A percentile compares a stretch with the other conserved stretches of the same genome.
Evolutionary conservation across 352 stramenopile genomes (phyloP).

Genomic region (Globisporangium irregulare): DNA sequence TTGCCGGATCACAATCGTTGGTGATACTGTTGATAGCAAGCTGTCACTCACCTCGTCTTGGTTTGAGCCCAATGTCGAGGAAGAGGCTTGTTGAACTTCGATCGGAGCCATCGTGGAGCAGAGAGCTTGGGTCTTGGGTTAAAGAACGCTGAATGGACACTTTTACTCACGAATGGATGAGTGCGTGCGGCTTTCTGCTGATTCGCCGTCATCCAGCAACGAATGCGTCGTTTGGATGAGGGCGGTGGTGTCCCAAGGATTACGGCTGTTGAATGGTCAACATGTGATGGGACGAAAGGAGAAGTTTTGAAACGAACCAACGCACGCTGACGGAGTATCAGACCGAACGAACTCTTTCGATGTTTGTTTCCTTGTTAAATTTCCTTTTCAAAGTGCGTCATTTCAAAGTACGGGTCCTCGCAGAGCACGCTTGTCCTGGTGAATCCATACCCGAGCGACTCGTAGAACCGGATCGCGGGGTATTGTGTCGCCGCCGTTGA

Average conservation of each 20-base stretch:
- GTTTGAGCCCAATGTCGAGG: background rate
- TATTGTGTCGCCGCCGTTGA: constrained; percentile 9
- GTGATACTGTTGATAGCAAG: background rate
- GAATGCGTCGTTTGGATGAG: background rate
- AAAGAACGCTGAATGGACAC: background rate
- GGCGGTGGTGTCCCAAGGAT: background rate
- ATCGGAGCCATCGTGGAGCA: background rate
- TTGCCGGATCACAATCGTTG: constrained; percentile 13
- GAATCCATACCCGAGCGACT: constrained; percentile 16
- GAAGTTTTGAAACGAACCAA: constrained; percentile 1
- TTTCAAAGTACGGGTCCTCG: constrained; percentile 11
- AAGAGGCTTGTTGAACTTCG: background rate
- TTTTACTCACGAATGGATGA: background rate
- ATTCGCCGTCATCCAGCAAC: background rate
- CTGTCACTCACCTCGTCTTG: background rate
- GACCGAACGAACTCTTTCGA: too few relatives aligned
- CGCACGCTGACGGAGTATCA: too few relatives aligned
- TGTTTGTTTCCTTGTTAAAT: background rate
- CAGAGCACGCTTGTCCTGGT: constrained; percentile 8
- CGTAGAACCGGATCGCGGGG: constrained; percentile 16
- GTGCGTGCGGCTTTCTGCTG: background rate
- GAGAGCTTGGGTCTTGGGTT: background rate
- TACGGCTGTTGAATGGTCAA: background rate
- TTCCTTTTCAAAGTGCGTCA: constrained; percentile 14
- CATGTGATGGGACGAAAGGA: background rate